Evolutionary conservation across 768 basidiomycete species (phyloP), one percentile per base, ranked within the genome.

Genomic region (Trametes sanguinea): DNA sequence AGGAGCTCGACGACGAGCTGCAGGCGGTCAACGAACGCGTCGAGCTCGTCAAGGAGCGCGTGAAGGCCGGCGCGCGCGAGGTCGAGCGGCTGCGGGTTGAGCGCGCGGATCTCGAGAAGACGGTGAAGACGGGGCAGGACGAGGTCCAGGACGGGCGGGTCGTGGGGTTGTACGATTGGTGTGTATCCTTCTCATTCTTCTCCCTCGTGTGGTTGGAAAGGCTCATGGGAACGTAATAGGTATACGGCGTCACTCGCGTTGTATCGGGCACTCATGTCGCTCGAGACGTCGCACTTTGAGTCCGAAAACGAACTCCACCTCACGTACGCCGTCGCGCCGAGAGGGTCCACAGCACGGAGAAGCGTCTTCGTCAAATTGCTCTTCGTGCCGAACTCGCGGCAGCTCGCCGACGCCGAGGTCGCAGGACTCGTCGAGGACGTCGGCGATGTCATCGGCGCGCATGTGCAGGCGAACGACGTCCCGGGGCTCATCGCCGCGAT

Each of bases 281-380:
- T 94, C 64, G 76, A 83, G 56, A 82, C 85, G 9, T 83, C 83
- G 4, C 78, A 83, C 32, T 76, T 82, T 1, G 80, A 80, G 30
- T 86, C 91, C 1, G 90, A 92, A 61, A 92, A 93, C 73, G 90
- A 93, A 70, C 78, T 94, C 30, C 82, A 84, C 32, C 77, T 95
- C 46, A 83, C 83, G 8, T 95, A 94, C 72, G 73, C 69, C 48
- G 68, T 90, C 54, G 33, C 52, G 6, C 54, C 75, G 2, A n/a
- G 14, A n/a, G 54, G 54, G 2, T 29, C 54, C 0, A 44, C 22
- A 6, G 44, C 60, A 6, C 52, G 47, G 14, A 74, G 68, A 11
- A 74, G 73, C 10, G 65, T 90, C 6, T 79, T 77, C 0, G 80
- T 92, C 57, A 80, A 76, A 0, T 75, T 92, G 0, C 79, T 90